Evolutionary conservation across 2,329 filamentous ascomycete genomes (phyloP).

Genomic region (Hypoxylon sp.): DNA sequence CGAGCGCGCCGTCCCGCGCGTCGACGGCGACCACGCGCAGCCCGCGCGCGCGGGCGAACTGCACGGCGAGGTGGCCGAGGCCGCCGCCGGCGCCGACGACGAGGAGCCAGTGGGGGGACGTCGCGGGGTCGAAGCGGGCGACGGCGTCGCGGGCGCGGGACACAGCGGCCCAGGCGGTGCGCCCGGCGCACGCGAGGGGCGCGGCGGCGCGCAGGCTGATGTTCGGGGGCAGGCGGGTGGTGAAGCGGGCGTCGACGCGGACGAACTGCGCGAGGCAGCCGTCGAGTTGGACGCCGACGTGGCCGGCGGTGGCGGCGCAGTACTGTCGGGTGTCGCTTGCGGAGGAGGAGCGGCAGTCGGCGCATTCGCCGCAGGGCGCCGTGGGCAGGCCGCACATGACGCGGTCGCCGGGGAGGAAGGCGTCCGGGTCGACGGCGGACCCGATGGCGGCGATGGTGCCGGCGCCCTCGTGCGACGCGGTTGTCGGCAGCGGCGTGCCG

Average conservation of each 20-base stretch:
- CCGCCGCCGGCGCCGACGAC: slow-evolving; percentile 60
- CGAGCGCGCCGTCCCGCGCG: slow-evolving; percentile 61
- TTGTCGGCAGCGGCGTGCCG: slow-evolving; percentile 57
- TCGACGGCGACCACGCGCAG: slow-evolving; percentile 62
- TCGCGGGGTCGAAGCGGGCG: no score
- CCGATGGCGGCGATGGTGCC: slow-evolving; percentile 62
- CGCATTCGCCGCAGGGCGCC: slow-evolving; percentile 61
- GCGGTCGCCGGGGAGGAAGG: slow-evolving; percentile 59
- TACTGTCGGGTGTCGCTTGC: slow-evolving; percentile 61
- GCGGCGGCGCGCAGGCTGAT: slow-evolving; percentile 60
- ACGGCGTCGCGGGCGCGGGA: slow-evolving; percentile 51
- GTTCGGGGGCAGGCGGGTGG: slow-evolving; percentile 56
- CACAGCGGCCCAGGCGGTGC: slow-evolving; percentile 59
- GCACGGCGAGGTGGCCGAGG: slow-evolving; percentile 60
- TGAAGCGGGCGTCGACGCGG: slow-evolving; percentile 56
- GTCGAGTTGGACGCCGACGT: slow-evolving; percentile 58
- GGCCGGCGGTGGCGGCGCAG: slow-evolving; percentile 54
- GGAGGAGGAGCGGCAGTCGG: slow-evolving; percentile 60
- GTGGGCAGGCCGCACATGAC: slow-evolving; percentile 64
- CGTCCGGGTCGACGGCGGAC: slow-evolving; percentile 4
- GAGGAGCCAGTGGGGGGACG: slow-evolving; percentile 48
- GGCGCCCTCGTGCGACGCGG: slow-evolving; percentile 64
- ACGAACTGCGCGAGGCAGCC: slow-evolving; percentile 67
- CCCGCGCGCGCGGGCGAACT: slow-evolving; percentile 58
- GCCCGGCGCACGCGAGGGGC: slow-evolving; percentile 64